These are phyloP conservation scores for Paecilomyces niveus DNA, from an alignment of 2,329 filamentous ascomycete genomes.

Conservation along the genomic window DNA sequence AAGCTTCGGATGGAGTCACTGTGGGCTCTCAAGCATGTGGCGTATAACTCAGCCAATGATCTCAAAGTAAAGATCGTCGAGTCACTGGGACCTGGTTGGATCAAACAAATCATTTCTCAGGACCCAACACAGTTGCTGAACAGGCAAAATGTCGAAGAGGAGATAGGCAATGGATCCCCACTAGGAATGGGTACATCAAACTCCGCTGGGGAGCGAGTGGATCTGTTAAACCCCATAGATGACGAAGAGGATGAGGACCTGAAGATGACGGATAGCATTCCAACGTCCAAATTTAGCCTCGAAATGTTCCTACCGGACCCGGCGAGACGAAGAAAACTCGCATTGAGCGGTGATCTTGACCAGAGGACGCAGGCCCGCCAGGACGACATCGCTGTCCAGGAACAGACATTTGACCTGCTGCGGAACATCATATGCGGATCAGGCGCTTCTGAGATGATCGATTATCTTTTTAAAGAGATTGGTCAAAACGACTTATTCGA, in stretches of 20 bases:
- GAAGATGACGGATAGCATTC: conserved; percentile 29
- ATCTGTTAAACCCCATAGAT: conserved; percentile 49
- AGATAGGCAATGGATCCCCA: conserved; percentile 23
- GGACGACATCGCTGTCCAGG: conserved; percentile 79
- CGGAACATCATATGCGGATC: conserved; percentile 75
- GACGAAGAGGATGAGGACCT: conserved; percentile 23
- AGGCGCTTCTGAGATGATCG: conserved; percentile 64
- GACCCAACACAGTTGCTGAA: conserved; percentile 33
- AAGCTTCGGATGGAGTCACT: conserved; percentile 75
- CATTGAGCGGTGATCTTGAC: conserved; percentile 60
- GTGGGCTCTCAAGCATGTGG: conserved; percentile 90
- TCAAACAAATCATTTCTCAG: conserved; percentile 68
- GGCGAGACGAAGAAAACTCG: conserved; percentile 32
- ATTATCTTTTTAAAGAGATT: conserved; percentile 69
- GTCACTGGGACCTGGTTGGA: conserved; percentile 69
- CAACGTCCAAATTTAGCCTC: conserved; percentile 33
- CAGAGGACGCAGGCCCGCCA: conserved; percentile 60
- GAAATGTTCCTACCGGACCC: conserved; percentile 32
- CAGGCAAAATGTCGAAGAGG: conserved; percentile 24
- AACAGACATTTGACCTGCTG: conserved; percentile 83
- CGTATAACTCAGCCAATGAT: conserved; percentile 62
- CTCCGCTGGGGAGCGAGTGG: conserved; percentile 53
- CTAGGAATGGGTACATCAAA: conserved; percentile 51
- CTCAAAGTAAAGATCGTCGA: conserved; percentile 72
- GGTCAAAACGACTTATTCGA: conserved; percentile 73